phyloP scores from a whole-genome alignment of 2,329 filamentous ascomycete species.

The Xylariaceae sp. region DNA sequence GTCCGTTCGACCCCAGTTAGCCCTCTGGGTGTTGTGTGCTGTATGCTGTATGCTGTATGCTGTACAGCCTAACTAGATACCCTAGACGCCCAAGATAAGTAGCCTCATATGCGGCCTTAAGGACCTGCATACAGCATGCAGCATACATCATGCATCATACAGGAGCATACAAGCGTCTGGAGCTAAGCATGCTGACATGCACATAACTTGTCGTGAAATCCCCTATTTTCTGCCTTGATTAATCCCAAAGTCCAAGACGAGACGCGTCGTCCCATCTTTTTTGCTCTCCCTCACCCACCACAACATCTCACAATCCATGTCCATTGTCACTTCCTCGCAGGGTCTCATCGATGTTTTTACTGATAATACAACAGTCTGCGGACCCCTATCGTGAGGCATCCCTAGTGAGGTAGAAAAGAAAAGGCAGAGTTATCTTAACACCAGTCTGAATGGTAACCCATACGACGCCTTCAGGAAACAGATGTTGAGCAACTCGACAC shows the following conservation, averaged over 20 bases:
- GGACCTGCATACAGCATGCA: constrained; percentile 16
- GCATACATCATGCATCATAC: constrained; percentile 8
- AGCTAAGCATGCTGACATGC: constrained; percentile 11
- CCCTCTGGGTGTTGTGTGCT: background rate
- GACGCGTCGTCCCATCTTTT: constrained; percentile 11
- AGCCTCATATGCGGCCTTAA: constrained; percentile 18
- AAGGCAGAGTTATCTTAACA: background rate
- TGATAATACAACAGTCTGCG: constrained; percentile 5
- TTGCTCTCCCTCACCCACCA: too few species aligned
- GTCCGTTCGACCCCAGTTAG: too few species aligned
- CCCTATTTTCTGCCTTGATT: constrained; percentile 1
- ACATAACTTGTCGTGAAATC: constrained; percentile 1
- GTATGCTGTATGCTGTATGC: background rate
- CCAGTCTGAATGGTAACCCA: constrained; percentile 4
- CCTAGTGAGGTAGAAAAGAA: background rate
- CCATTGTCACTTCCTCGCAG: too few species aligned
- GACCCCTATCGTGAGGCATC: constrained; percentile 1
- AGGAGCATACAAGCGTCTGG: too few species aligned
- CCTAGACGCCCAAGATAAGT: too few species aligned
- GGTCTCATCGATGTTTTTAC: constrained; percentile 8
- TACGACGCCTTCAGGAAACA: constrained; percentile 4
- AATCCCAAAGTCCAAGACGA: constrained; percentile 1
- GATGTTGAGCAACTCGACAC: constrained; percentile 27
- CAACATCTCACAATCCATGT: too few species aligned
- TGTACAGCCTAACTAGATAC: background rate